Evolutionary conservation across 1,284 basidiomycete genomes (phyloP), one percentile per base, ranked within the genome.

Genomic region (Heliocybe sulcata): DNA sequence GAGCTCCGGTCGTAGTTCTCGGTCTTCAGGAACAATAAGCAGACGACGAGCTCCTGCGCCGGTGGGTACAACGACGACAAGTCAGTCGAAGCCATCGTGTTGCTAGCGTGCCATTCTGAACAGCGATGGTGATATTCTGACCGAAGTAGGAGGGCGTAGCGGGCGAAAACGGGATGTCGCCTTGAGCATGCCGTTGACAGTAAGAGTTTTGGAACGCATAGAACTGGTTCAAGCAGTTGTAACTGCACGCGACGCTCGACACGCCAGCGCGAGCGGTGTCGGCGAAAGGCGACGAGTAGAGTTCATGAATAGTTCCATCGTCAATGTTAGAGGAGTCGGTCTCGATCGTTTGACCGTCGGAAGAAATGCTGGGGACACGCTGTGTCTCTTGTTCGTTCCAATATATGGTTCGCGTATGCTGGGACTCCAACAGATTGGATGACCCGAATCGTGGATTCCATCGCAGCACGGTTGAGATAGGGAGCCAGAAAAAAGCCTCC

Each of bases 401-500:
- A 67, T 66, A 53, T 61, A 35, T 61, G 58, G 63, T 79, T 79
- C 35, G 73, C 76, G 33, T 64, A 67, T 1, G 71, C 67, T 11
- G 68, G 77, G 0, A 82, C 77, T 33, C 78, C 77, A 1, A 67
- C 63, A 35, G 65, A 61, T 60, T 82, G 80, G 29, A 79, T 64
- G 2, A 80, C 79, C 19, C 67, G 60, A 58, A 81, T 68, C 16
- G 74, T 77, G 58, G 71, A 64, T 27, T 68, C 71, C 0, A 75
- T 69, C 0, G 70, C 73, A 55, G 72, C 71, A 22, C 74, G 72
- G 59, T 67, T 59, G 10, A 81, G 68, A 61, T 76, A 80, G 1
- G 77, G 76, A 58, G 72, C 49, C 3, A 76, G 77, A 53, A 84
- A 79, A 59, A 84, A 85, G 26, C 82, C 80, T 66, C 89, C 84